Base-by-base conservation (phyloP, 2,329 filamentous ascomycete genomes). In the Sclerotinia borealis region DNA sequence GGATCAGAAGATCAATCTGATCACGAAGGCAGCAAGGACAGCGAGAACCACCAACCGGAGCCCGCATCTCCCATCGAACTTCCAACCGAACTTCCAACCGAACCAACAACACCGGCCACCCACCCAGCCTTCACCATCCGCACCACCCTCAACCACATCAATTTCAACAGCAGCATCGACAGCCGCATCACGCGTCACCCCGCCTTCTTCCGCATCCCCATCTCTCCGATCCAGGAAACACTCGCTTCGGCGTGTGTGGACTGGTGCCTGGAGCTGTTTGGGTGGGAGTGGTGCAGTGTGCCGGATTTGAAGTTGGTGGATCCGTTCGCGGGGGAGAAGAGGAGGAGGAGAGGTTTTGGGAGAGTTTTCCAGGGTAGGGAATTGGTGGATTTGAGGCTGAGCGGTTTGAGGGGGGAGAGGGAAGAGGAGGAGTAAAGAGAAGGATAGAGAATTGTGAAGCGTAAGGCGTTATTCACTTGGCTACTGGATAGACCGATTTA, bases 221-320 rank as follows among this genome's bases (percentile, higher is more conserved):
- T 34, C 11, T 34, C 34, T n/a, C 15, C 36, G 34, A 51, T 41
- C 15, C 48, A 15, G 10, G 3, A 19, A 6, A 27, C 27, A n/a
- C 1, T 15, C 17, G 3, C 43, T 2, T 19, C 55, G 19, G 27
- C 17, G 6, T 11, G 6, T 48, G 1, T 48, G 22, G 17, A 34
- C n/a, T 56, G 39, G 54, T 45, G 39, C 29, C 39, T 39, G 8
- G 27, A n/a, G n/a, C n/a, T n/a, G 36, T 25, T 62, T 55, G 49
- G 8, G 41, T 55, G 50, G 29, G 41, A 39, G 34, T 63, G 60
- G 60, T 58, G 25, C 43, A 56, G 60, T 25, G 34, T 58, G 11
- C 51, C 60, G 7, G 51, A 63, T 25, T 25, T 63, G 22, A 29
- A 4, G 17, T 39, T 63, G 51, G 39, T 10, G 19, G 41, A 58